Evolutionary conservation across 2,329 filamentous ascomycete genomes (phyloP).

Genomic region (Trichoderma oligosporum): DNA sequence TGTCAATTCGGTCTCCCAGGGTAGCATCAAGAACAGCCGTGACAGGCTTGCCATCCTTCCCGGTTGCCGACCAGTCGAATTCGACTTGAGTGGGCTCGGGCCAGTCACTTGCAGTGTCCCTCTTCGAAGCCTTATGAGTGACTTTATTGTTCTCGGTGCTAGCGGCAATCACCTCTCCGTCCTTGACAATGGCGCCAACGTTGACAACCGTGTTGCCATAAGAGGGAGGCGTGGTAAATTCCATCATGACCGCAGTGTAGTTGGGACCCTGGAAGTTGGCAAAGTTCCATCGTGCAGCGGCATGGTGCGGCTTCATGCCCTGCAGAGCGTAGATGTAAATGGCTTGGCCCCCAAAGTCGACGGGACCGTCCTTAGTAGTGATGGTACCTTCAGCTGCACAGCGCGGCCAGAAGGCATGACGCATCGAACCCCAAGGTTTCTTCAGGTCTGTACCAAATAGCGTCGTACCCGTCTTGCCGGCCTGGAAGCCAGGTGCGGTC

Average conservation of each 20-base stretch:
- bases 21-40: slow-evolving; percentile 65
- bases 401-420: slow-evolving; percentile 91
- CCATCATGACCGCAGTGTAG: slow-evolving; percentile 89
- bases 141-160: slow-evolving; percentile 58
- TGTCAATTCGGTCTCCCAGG: slow-evolving; percentile 67
- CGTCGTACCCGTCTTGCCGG: slow-evolving; percentile 77
- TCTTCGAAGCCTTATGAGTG: slow-evolving; percentile 64
- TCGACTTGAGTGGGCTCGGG: slow-evolving; percentile 74
- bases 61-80: slow-evolving; percentile 74
- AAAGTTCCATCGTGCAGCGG: slow-evolving; percentile 91
- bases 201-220: slow-evolving; percentile 83
- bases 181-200: slow-evolving; percentile 77
- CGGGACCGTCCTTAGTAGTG: slow-evolving; percentile 72
- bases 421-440: slow-evolving; percentile 89
- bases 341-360: slow-evolving; percentile 77
- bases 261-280: slow-evolving; percentile 82
- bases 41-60: slow-evolving; percentile 70
- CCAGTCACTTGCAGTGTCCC: slow-evolving; percentile 80
- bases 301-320: slow-evolving; percentile 98
- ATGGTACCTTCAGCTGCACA: slow-evolving; percentile 79
- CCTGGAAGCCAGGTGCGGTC: slow-evolving; percentile 74
- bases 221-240: slow-evolving; percentile 88
- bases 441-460: slow-evolving; percentile 80
- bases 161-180: slow-evolving; percentile 74
- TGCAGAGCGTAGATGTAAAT: slow-evolving; percentile 83